phyloP scores from a whole-genome alignment of 2,329 filamentous ascomycete genomes.

The Ambrosiella xylebori region DNA sequence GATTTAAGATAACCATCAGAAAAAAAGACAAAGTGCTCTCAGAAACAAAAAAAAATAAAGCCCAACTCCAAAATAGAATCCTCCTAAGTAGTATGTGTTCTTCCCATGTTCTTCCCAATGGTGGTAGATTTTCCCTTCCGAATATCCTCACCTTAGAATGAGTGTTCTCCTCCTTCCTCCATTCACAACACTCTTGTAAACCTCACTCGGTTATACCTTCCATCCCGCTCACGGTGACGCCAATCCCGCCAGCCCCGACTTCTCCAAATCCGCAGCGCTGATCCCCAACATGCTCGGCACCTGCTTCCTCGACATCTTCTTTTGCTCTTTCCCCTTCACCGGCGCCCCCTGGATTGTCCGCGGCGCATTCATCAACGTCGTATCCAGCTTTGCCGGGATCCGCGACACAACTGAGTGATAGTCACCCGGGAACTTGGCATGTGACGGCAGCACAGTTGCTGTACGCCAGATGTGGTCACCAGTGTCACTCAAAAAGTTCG shows the following conservation, averaged over 20 bases:
- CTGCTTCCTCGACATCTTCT: constrained; percentile 37
- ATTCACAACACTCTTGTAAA: neutral
- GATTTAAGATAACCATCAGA: neutral
- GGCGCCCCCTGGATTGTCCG: constrained; percentile 81
- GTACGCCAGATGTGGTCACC: constrained; percentile 68
- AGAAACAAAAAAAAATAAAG: constrained; percentile 12
- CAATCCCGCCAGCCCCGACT: constrained; percentile 7
- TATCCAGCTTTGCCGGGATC: constrained; percentile 70
- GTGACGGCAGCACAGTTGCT: constrained; percentile 41
- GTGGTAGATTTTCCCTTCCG: neutral
- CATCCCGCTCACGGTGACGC: constrained; percentile 2
- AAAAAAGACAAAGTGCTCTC: neutral
- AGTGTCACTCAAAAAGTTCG: constrained; percentile 52
- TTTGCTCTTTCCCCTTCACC: constrained; percentile 34
- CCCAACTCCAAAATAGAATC: neutral
- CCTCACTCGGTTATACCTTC: neutral
- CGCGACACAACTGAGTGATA: constrained; percentile 43
- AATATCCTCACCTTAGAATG: neutral
- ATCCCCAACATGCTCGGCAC: constrained; percentile 32
- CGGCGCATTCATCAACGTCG: constrained; percentile 78
- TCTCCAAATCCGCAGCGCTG: constrained; percentile 20
- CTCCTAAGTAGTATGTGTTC: constrained; percentile 2
- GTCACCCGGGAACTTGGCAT: constrained; percentile 43
- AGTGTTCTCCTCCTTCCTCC: neutral
- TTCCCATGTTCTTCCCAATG: neutral